Evolutionary conservation across 352 stramenopile genomes (phyloP), one percentile per base, ranked within the genome.

Genomic region (Phytophthora capsici): DNA sequence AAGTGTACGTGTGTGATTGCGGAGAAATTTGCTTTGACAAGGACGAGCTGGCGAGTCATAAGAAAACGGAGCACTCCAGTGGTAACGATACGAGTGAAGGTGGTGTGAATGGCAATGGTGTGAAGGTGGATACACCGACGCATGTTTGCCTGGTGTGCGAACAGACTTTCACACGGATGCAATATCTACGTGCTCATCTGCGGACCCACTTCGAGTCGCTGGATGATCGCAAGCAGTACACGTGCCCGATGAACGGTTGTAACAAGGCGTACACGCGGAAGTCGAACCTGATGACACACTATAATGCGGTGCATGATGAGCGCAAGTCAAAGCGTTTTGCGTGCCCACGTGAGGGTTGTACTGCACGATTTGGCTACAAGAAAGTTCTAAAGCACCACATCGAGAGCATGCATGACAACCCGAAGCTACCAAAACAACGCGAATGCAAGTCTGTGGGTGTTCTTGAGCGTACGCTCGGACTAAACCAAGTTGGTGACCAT

Each of bases 271-370:
- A 93, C 70, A 91, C 84, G 17, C 79, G 78, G 19, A 69, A 82
- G 25, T 87, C 83, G 9, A 95, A 95, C 36, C 43, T 93, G 22
- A 92, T 90, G 75, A 62, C 80, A 23, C 86, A 93, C 55, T 88
- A 88, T 48, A 90, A 91, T 57, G 81, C 82, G 7, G 74, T 82
- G 25, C 84, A 93, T 41, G 82, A 91, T 32, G 57, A 73, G 4
- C 61, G 69, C 64, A 87, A 86, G 52, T 87, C 78, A 9, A 61
- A 75, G 67, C 78, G 78, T 22, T 95, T 91, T 66, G 71, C 66
- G 49, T 95, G 87, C 58, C 81, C 80, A 5, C 67, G 76, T 16
- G 77, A 84, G 1, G 72, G 67, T 8, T 95, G 87, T 54, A 60
- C 73, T 4, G 82, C 78, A 19, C 75, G 69, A 13, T 95, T 95